phyloP scores from a whole-genome alignment of 805 yeast species.

The Hanseniaspora valbyensis region DNA sequence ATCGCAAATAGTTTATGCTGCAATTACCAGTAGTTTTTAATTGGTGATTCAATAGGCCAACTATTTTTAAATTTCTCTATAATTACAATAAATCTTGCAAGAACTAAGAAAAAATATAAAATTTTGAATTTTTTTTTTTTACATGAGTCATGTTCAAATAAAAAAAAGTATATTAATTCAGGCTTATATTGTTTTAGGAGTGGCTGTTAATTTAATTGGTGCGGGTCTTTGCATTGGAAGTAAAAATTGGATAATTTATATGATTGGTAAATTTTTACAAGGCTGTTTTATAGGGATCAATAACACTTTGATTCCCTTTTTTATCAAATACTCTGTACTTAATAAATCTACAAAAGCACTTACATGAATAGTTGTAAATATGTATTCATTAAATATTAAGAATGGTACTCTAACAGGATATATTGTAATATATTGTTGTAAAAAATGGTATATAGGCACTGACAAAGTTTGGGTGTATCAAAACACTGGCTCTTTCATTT shows the following conservation, averaged over 20 bases:
- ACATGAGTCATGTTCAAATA: neutral
- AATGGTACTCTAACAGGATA: conserved; percentile 2
- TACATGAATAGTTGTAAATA: neutral
- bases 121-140: neutral
- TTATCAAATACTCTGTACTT: neutral
- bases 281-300: neutral
- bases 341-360: neutral
- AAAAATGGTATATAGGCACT: conserved; percentile 5
- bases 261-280: neutral
- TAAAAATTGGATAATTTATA: neutral
- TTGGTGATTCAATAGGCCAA: too few species aligned
- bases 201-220: neutral
- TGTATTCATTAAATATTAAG: neutral
- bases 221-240: neutral
- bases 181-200: neutral
- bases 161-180: neutral
- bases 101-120: too few species aligned
- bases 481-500: neutral
- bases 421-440: conserved; percentile 3
- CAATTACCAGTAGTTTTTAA: neutral
- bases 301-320: neutral
- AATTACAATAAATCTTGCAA: neutral
- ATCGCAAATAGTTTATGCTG: neutral
- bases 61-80: too few species aligned
- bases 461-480: conserved; percentile 2